Evolutionary conservation across 768 basidiomycete genomes (phyloP).

Genomic region (Chalciporus chontae): DNA sequence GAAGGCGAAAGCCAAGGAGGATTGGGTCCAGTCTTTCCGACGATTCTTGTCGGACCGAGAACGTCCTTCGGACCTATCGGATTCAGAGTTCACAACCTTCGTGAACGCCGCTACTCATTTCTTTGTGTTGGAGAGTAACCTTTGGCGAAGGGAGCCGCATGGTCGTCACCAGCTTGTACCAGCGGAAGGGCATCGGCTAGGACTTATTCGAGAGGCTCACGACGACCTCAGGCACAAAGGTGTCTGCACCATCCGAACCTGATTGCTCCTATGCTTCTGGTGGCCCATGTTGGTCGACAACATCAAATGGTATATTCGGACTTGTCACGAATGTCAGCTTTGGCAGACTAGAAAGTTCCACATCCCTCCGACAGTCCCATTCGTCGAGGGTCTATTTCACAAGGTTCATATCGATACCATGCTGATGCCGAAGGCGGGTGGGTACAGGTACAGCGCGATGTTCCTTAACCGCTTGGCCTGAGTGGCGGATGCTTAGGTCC

Average conservation of each 20-base stretch:
- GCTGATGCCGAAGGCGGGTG: not conserved
- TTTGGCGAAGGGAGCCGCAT: too few species aligned
- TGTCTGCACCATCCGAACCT: not conserved
- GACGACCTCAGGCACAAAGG: constrained; percentile 4
- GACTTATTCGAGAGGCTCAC: too few species aligned
- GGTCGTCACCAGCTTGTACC: too few species aligned
- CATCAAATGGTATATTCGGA: not conserved
- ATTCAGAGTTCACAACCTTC: too few species aligned
- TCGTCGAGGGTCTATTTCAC: constrained; percentile 13
- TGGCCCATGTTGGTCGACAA: not conserved
- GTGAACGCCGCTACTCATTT: too few species aligned
- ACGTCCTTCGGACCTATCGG: too few species aligned
- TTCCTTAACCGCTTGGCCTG: constrained; percentile 3
- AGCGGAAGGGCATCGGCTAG: too few species aligned
- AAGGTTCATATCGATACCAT: constrained; percentile 3
- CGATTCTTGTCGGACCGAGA: too few species aligned
- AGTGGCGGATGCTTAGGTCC: constrained; percentile 31
- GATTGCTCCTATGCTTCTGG: not conserved
- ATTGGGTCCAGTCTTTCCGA: too few species aligned
- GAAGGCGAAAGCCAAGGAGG: too few species aligned
- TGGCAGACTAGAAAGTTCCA: constrained; percentile 17
- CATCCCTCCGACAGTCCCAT: constrained; percentile 13
- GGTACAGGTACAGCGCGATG: constrained; percentile 3
- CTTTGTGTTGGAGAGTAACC: too few species aligned
- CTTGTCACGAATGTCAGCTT: constrained; percentile 16